A percentile compares a stretch with the other conserved stretches of the same genome.
These are phyloP conservation scores for Voacanga thouarsii DNA, from an alignment of 257 asterid genomes.

Conservation along the genomic window DNA sequence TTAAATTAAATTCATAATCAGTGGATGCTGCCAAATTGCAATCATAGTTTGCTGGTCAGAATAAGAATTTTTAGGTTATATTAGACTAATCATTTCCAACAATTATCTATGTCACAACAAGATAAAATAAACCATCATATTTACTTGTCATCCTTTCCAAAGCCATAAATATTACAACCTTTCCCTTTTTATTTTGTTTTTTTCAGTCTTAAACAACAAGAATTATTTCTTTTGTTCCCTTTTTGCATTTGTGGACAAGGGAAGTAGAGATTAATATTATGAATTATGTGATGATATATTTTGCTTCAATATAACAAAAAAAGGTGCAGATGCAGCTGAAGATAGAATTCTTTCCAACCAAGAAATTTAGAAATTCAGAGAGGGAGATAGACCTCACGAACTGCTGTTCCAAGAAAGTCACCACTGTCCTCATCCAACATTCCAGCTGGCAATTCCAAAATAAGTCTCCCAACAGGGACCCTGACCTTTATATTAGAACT, in stretches of 20 bases:
- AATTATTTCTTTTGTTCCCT: neutral
- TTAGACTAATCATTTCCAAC: neutral
- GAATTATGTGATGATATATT: neutral
- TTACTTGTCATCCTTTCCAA: neutral
- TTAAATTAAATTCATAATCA: neutral
- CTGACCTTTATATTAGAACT: conserved; percentile 52
- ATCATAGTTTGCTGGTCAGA: neutral
- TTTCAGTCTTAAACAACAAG: neutral
- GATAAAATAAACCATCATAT: neutral
- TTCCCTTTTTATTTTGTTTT: neutral
- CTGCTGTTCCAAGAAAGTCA: conserved; percentile 87
- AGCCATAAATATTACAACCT: neutral
- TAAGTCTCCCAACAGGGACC: conserved; percentile 93
- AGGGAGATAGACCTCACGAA: conserved; percentile 72
- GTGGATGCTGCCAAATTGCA: neutral
- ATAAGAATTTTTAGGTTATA: neutral
- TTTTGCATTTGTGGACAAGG: neutral
- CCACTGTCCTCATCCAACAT: conserved; percentile 92
- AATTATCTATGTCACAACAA: neutral
- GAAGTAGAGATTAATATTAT: neutral
- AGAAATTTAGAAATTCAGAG: neutral
- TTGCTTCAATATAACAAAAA: neutral
- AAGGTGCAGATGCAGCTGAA: neutral
- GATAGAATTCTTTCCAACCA: neutral
- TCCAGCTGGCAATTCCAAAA: conserved; percentile 93